Conservation (phyloP, 805 yeast genomes). For the Candida sithepensis region DNA sequence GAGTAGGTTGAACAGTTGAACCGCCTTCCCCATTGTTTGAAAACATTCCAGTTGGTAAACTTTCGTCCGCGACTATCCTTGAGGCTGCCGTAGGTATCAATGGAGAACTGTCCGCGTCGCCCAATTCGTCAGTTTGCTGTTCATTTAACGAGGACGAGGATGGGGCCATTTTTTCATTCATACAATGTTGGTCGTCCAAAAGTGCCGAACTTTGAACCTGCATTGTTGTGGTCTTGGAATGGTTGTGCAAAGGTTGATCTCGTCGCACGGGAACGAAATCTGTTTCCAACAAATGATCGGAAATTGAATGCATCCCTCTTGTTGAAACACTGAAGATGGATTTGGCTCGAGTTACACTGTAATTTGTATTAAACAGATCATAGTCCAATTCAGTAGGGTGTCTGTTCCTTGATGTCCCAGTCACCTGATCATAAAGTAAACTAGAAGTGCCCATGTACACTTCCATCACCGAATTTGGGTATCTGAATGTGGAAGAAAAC, state of each 20-base stretch:
- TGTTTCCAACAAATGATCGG: background rate
- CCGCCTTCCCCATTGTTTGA: background rate
- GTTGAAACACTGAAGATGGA: slow-evolving; percentile 2
- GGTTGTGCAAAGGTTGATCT: background rate
- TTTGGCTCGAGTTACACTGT: slow-evolving; percentile 17
- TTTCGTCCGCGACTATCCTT: background rate
- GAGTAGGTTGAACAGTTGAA: background rate
- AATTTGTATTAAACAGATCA: slow-evolving; percentile 10
- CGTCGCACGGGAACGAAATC: background rate
- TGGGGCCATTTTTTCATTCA: background rate
- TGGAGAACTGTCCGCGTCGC: background rate
- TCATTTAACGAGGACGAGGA: slow-evolving; percentile 13
- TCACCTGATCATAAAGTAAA: background rate
- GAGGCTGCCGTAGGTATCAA: background rate
- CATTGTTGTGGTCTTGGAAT: too few species aligned
- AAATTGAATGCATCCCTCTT: background rate
- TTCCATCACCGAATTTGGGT: slow-evolving; percentile 20
- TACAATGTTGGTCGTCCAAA: background rate
- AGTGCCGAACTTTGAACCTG: background rate
- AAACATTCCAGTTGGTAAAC: background rate
- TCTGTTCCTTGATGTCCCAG: slow-evolving; percentile 7
- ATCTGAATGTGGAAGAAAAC: slow-evolving; percentile 10
- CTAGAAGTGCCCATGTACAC: slow-evolving; percentile 16
- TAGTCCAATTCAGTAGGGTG: slow-evolving; percentile 5
- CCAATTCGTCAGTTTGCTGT: background rate